A percentile compares a stretch with the other conserved stretches of the same genome.
phyloP scores from a whole-genome alignment of 331 rosid species.

The Prunus yedoensis region DNA sequence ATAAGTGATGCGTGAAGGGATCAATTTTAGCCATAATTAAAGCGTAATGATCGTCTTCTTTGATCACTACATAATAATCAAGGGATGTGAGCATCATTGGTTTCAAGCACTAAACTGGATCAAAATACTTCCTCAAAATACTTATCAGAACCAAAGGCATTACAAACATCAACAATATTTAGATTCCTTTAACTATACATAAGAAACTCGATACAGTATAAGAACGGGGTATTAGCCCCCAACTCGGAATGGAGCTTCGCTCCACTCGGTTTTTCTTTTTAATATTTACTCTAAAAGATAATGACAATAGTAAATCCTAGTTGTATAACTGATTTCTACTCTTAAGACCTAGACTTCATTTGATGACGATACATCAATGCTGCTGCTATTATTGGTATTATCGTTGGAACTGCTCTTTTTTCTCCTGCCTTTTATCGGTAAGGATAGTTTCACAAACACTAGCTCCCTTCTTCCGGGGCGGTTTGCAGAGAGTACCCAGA shows the following conservation, averaged over 20 bases:
- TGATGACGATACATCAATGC: conserved; percentile 22
- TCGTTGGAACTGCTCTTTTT: conserved; percentile 24
- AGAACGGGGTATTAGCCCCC: conserved; percentile 14
- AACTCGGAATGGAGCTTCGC: conserved; percentile 63
- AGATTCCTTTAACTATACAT: conserved; percentile 25
- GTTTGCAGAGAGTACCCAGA: conserved; percentile 89
- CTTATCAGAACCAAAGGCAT: neutral
- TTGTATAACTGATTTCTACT: neutral
- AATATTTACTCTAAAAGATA: conserved; percentile 8
- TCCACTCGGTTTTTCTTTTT: conserved; percentile 48
- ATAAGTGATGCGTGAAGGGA: too few species aligned
- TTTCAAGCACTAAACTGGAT: neutral
- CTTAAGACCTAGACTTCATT: conserved; percentile 33
- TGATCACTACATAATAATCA: too few species aligned
- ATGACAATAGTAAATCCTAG: neutral
- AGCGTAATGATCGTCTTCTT: too few species aligned
- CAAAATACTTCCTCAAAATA: too few species aligned
- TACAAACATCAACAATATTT: neutral
- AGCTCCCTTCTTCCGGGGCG: too few species aligned
- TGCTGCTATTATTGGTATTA: conserved; percentile 15
- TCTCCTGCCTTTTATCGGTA: conserved; percentile 35
- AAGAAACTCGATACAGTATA: conserved; percentile 3
- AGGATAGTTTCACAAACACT: conserved; percentile 62
- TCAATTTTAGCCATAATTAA: too few species aligned
- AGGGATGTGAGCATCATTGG: neutral